Percentiles rank a stretch among this genome's conserved stretches.
Conservation (phyloP, 2,329 filamentous ascomycete genomes). For the Dryadomyces quercivorus region DNA sequence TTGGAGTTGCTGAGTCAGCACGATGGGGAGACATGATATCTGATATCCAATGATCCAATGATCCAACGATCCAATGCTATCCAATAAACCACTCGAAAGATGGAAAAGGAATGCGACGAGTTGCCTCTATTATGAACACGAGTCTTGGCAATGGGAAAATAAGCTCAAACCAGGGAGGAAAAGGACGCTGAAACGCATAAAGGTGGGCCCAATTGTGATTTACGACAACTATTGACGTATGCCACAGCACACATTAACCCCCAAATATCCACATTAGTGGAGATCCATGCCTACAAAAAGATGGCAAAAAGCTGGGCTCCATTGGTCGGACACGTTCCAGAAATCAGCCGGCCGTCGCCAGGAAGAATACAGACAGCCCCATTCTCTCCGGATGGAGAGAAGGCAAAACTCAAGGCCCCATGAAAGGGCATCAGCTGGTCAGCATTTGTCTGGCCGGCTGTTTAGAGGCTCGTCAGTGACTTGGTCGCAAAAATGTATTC, state of each 20-base stretch:
- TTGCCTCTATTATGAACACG: too few species aligned
- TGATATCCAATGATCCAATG: too few species aligned
- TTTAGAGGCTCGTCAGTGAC: conserved; percentile 7
- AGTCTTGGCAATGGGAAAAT: background rate
- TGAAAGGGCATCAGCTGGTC: conserved; percentile 38
- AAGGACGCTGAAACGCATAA: too few species aligned
- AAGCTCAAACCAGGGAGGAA: background rate
- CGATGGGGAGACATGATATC: background rate
- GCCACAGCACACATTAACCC: too few species aligned
- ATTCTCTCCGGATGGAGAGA: conserved; percentile 31
- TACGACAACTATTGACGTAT: too few species aligned
- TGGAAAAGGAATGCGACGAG: too few species aligned
- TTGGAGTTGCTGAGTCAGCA: background rate
- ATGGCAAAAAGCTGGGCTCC: conserved; percentile 20
- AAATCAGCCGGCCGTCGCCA: conserved; percentile 18
- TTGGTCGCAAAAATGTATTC: background rate
- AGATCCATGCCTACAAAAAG: conserved; percentile 10
- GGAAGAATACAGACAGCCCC: conserved; percentile 30
- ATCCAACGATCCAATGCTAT: too few species aligned
- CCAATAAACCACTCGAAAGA: too few species aligned
- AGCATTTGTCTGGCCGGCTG: conserved; percentile 31
- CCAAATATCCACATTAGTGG: background rate
- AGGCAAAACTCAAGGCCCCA: conserved; percentile 26
- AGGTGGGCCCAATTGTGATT: too few species aligned
- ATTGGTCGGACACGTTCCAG: conserved; percentile 19